phyloP scores from a whole-genome alignment of 495 filamentous ascomycete species.

The Thermothielavioides terrestris region DNA sequence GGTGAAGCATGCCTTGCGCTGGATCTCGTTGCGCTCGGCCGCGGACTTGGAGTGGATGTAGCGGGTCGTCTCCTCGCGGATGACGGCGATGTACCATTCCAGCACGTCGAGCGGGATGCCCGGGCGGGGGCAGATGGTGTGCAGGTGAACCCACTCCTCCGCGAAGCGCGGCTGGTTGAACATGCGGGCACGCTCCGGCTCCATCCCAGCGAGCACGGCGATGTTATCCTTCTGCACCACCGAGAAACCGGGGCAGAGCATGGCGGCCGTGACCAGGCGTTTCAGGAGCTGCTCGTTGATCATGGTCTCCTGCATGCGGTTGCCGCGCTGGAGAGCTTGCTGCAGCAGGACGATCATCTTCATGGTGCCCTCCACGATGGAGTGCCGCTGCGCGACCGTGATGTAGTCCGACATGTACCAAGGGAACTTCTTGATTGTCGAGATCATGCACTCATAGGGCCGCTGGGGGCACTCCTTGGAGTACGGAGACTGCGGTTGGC shows the following conservation, averaged over 20 bases:
- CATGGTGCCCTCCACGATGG: conserved; percentile 44
- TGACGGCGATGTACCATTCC: conserved; percentile 46
- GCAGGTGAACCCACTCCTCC: conserved; percentile 33
- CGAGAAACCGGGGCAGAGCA: conserved; percentile 57
- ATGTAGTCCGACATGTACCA: conserved; percentile 57
- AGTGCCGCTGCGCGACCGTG: conserved; percentile 54
- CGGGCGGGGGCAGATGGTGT: conserved; percentile 34
- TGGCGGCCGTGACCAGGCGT: conserved; percentile 48
- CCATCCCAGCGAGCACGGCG: conserved; percentile 20
- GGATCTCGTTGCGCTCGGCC: conserved; percentile 25
- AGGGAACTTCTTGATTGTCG: conserved; percentile 65
- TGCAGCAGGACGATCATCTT: conserved; percentile 35
- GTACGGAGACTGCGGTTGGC: conserved; percentile 49
- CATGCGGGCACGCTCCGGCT: conserved; percentile 9
- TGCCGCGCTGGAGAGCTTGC: conserved; percentile 9
- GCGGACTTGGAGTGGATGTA: conserved; percentile 14
- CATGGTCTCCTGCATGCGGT: conserved; percentile 30
- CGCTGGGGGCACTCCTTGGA: conserved; percentile 58
- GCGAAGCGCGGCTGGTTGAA: conserved; percentile 34
- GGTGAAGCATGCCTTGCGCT: conserved; percentile 18
- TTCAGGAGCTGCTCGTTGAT: conserved; percentile 48
- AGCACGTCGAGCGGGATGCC: conserved; percentile 35
- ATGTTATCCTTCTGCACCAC: conserved; percentile 52
- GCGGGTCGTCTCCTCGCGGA: conserved; percentile 39
- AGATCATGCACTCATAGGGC: conserved; percentile 66